Evolutionary conservation across 345 rosid species (phyloP).

Genomic region (Gossypium anomalum): DNA sequence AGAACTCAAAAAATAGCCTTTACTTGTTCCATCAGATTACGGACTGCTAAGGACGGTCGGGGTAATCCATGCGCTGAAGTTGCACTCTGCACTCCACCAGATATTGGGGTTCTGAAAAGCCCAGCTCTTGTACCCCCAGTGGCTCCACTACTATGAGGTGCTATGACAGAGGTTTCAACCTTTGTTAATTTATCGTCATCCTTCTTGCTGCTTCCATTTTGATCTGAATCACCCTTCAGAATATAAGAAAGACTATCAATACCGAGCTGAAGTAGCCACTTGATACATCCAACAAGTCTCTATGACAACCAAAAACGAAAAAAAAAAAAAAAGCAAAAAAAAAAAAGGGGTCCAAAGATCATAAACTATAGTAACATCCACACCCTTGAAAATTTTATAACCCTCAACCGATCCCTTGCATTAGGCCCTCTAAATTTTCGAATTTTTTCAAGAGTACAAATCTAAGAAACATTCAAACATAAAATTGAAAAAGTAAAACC

Average conservation of each 20-base stretch:
- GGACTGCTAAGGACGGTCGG: conserved; percentile 87
- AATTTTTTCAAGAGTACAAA: neutral
- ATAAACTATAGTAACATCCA: neutral
- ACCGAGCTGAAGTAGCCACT: conserved; percentile 31
- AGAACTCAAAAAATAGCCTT: conserved; percentile 7
- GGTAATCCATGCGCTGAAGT: conserved; percentile 96
- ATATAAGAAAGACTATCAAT: conserved; percentile 38
- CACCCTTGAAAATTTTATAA: neutral
- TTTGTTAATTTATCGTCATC: conserved; percentile 36
- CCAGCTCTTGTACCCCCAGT: conserved; percentile 83
- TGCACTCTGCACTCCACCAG: conserved; percentile 98
- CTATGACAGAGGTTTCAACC: conserved; percentile 42
- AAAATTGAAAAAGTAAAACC: neutral
- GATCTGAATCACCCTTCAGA: conserved; percentile 50
- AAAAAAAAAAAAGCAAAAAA: neutral
- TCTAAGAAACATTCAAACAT: neutral
- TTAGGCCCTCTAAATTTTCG: neutral
- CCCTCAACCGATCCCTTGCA: neutral
- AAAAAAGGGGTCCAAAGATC: conserved; percentile 9
- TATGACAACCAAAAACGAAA: conserved; percentile 5
- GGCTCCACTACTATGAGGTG: conserved; percentile 44
- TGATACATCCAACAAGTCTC: conserved; percentile 26
- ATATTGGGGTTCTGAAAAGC: conserved; percentile 93
- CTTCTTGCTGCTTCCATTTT: conserved; percentile 28
- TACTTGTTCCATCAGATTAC: conserved; percentile 98